Conservation (phyloP, 1,284 basidiomycete species). For the Ustanciosporium gigantosporum region DNA sequence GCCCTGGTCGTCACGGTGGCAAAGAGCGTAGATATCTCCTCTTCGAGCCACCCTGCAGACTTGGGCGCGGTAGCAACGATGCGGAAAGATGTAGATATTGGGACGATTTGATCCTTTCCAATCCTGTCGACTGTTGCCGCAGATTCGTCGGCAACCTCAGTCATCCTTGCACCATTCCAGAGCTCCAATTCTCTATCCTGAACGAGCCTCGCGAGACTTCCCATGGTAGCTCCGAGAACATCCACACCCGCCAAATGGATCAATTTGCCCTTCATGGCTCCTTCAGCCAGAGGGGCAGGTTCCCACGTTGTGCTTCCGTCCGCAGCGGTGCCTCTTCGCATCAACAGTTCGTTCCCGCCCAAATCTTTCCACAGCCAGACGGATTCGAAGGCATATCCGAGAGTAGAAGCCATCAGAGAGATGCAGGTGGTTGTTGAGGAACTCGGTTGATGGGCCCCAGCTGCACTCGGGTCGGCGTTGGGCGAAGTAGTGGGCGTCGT, state of each 20-base stretch:
- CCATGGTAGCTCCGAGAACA: slow-evolving; percentile 60
- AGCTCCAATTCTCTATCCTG: slow-evolving; percentile 59
- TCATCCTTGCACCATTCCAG: slow-evolving; percentile 55
- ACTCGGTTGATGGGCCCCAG: slow-evolving; percentile 49
- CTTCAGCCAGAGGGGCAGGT: slow-evolving; percentile 52
- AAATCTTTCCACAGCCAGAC: slow-evolving; percentile 62
- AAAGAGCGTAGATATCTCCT: slow-evolving; percentile 59
- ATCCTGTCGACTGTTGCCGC: not conserved
- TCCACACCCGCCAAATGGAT: slow-evolving; percentile 62
- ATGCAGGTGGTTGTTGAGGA: slow-evolving; percentile 61
- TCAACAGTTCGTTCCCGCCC: slow-evolving; percentile 59
- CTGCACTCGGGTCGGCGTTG: slow-evolving; percentile 21
- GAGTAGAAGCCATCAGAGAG: slow-evolving; percentile 54
- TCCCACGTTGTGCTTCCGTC: slow-evolving; percentile 59
- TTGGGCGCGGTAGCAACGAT: slow-evolving; percentile 59
- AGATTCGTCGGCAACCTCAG: slow-evolving; percentile 6
- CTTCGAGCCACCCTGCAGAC: slow-evolving; percentile 59
- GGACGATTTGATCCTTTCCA: slow-evolving; percentile 15
- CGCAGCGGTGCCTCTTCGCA: slow-evolving; percentile 53
- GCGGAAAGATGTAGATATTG: slow-evolving; percentile 53
- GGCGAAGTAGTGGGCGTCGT: slow-evolving; percentile 14
- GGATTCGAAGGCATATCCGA: slow-evolving; percentile 61
- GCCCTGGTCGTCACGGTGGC: slow-evolving; percentile 55
- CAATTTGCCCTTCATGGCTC: slow-evolving; percentile 59
- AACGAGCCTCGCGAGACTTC: slow-evolving; percentile 49